Percentiles rank a stretch among this genome's conserved stretches.
These are phyloP conservation scores for Hygrophila difformis DNA, from an alignment of 257 asterid species.

Conservation along the genomic window DNA sequence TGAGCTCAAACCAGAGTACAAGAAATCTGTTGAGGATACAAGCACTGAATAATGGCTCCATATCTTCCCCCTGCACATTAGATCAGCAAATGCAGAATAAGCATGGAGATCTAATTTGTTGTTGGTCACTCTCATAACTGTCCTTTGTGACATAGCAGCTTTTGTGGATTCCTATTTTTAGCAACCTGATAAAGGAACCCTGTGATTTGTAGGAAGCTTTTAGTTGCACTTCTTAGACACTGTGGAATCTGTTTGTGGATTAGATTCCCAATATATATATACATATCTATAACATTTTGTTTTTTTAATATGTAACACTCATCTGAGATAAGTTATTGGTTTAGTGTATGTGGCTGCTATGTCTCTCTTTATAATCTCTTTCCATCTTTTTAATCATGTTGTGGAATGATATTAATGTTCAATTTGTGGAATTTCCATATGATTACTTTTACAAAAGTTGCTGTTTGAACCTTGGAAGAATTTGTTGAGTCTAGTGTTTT, in stretches of 20 bases:
- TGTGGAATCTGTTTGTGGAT: constrained; percentile 6
- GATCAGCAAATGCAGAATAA: constrained; percentile 16
- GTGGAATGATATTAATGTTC: constrained; percentile 6
- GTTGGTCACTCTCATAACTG: background rate
- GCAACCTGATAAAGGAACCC: background rate
- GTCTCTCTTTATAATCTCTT: background rate
- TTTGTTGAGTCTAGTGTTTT: too few relatives aligned
- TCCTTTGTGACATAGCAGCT: constrained; percentile 8
- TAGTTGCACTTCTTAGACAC: background rate
- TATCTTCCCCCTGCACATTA: constrained; percentile 21
- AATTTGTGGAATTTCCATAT: background rate
- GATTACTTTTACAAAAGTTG: too few relatives aligned
- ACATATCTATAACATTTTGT: too few relatives aligned
- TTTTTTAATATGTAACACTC: constrained; percentile 1
- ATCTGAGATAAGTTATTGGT: background rate
- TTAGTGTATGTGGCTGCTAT: background rate
- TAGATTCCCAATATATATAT: background rate
- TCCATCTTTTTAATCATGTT: constrained; percentile 5
- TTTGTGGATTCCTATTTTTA: background rate
- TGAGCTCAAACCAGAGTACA: constrained; percentile 91
- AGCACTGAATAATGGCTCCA: constrained; percentile 43
- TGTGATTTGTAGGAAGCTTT: background rate
- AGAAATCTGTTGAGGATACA: constrained; percentile 77
- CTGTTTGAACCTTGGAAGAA: too few relatives aligned
- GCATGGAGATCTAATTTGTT: constrained; percentile 5